phyloP scores from a whole-genome alignment of 1,284 basidiomycete species.

The Entoloma clypeatum region DNA sequence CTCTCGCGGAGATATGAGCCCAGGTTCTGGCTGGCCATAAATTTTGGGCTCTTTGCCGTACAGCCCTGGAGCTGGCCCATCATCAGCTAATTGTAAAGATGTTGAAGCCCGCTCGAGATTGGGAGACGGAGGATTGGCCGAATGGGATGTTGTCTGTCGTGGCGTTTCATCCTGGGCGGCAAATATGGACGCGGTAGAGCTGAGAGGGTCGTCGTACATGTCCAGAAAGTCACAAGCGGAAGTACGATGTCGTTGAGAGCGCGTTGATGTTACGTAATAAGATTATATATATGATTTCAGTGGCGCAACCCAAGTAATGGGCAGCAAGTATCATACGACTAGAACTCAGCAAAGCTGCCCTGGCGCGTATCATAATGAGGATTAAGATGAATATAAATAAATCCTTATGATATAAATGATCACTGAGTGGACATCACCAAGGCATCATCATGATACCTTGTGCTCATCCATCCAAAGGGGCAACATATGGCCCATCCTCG shows the following conservation, averaged over 20 bases:
- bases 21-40: conserved; percentile 77
- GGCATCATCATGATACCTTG: conserved; percentile 3
- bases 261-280: too few relatives aligned
- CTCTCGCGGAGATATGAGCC: conserved; percentile 70
- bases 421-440: not conserved
- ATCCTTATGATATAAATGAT: not conserved
- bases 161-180: conserved; percentile 38
- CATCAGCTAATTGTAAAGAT: conserved; percentile 44
- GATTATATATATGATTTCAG: too few relatives aligned
- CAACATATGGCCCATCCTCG: conserved; percentile 95
- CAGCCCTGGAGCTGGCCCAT: conserved; percentile 47
- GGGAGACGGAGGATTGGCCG: conserved; percentile 47
- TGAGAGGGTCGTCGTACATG: conserved; percentile 47
- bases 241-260: too few relatives aligned
- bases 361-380: too few relatives aligned
- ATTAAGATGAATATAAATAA: not conserved
- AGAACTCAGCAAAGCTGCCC: too few relatives aligned
- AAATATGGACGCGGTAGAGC: conserved; percentile 45
- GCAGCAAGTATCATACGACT: too few relatives aligned
- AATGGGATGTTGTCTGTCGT: conserved; percentile 58
- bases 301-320: too few relatives aligned
- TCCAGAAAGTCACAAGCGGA: not conserved
- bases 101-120: conserved; percentile 47
- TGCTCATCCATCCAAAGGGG: conserved; percentile 50
- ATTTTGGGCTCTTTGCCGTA: conserved; percentile 79